Percentiles rank a stretch among this genome's conserved stretches.
These are phyloP conservation scores for Bromus sterilis DNA, from an alignment of 176 grass and related monocot species.

Conservation along the genomic window DNA sequence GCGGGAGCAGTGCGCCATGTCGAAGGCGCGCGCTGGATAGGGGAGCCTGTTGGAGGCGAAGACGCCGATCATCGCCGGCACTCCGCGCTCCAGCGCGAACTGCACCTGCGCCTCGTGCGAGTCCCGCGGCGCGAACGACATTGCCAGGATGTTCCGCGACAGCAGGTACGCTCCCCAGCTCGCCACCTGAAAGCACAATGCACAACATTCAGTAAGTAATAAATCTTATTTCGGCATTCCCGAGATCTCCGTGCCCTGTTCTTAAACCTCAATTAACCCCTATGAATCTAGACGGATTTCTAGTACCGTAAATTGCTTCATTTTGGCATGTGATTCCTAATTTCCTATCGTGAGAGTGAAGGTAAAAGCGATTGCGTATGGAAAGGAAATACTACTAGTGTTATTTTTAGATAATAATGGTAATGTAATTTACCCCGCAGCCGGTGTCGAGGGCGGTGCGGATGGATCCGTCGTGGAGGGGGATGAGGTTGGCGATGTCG, in stretches of 20 bases:
- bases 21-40: conserved; percentile 84
- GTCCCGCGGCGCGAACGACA: conserved; percentile 89
- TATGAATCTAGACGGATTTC: no score
- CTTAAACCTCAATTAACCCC: conserved; percentile 20
- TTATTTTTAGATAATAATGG: no score
- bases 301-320: background rate
- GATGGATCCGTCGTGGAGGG: conserved; percentile 76
- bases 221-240: conserved; percentile 10
- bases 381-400: no score
- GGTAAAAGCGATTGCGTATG: background rate
- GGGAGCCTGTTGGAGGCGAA: conserved; percentile 74
- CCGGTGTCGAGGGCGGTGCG: conserved; percentile 92
- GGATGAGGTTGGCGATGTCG: conserved; percentile 68
- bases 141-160: conserved; percentile 67
- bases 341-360: background rate
- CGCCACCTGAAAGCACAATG: conserved; percentile 51
- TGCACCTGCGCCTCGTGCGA: conserved; percentile 98
- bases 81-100: conserved; percentile 90
- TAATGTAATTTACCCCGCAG: conserved; percentile 56
- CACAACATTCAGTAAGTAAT: background rate
- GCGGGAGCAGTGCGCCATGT: conserved; percentile 94
- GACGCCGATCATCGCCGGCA: conserved; percentile 85
- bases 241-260: conserved; percentile 28
- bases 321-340: background rate
- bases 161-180: conserved; percentile 90